Evolutionary conservation across 1,139 yeast species (phyloP).

Genomic region (Blastobotrys apis): DNA sequence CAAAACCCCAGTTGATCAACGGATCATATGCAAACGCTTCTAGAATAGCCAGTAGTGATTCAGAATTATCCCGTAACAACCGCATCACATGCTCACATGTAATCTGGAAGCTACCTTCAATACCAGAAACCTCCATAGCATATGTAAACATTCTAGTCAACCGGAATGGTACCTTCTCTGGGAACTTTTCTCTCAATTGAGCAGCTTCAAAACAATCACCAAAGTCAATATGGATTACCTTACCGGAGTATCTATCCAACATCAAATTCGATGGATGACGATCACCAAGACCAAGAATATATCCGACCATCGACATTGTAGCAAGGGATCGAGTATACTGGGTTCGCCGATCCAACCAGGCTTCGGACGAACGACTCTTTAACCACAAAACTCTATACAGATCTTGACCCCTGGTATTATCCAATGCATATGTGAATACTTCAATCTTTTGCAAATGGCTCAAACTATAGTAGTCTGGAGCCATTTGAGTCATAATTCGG

Average conservation of each 20-base stretch:
- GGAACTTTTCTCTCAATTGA: slow-evolving; percentile 89
- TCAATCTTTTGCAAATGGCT: slow-evolving; percentile 90
- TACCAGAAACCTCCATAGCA: slow-evolving; percentile 99
- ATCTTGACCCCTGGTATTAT: slow-evolving; percentile 95
- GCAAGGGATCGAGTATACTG: slow-evolving; percentile 94
- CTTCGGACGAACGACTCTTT: slow-evolving; percentile 91
- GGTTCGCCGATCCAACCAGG: slow-evolving; percentile 96
- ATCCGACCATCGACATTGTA: slow-evolving; percentile 98
- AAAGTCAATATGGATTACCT: slow-evolving; percentile 94
- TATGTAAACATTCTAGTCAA: slow-evolving; percentile 94
- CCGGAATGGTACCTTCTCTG: slow-evolving; percentile 97
- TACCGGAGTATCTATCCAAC: slow-evolving; percentile 92
- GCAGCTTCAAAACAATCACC: slow-evolving; percentile 99
- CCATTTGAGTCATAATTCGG: slow-evolving; percentile 95
- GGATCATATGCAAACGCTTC: slow-evolving; percentile 99
- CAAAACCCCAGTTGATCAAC: slow-evolving; percentile 97
- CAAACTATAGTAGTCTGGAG: slow-evolving; percentile 90
- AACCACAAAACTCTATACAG: slow-evolving; percentile 93
- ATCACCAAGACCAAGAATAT: slow-evolving; percentile 93
- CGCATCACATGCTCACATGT: slow-evolving; percentile 98
- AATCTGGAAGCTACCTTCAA: slow-evolving; percentile 94
- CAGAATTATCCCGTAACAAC: slow-evolving; percentile 86
- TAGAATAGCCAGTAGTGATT: slow-evolving; percentile 93
- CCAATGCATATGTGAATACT: slow-evolving; percentile 92
- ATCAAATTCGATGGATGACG: slow-evolving; percentile 96